Base-by-base conservation (phyloP, 2,329 filamentous ascomycete genomes). In the Exophiala mesophila region DNA sequence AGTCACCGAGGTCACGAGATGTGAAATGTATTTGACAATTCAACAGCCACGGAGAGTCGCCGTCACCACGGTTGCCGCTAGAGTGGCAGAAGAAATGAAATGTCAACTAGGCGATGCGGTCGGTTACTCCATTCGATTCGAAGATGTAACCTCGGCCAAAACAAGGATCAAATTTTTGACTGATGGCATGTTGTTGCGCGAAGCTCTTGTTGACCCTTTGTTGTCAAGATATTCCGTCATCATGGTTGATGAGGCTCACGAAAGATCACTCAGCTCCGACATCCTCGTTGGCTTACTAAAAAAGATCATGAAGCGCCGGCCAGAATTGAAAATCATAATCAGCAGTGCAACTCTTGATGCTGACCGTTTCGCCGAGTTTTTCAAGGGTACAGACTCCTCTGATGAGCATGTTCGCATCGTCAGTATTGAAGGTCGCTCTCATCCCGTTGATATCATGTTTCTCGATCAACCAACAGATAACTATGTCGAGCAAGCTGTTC, bases 241-340 rank as follows among this genome's bases (percentile, higher is more conserved):
- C 56, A 96, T 98, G 88, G 85, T 98, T 5, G 92, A 98, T 60
- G 90, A 97, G 66, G 92, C 90, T 5, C 92, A 98, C 60, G 90
- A 97, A 65, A 76, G 92, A 40, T 95, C 88, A 36, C 76, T 97
- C 45, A 94, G 87, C 62, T 94, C 89, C 1, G 92, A 98, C 59
- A 78, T 98, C 9, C 72, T 97, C 5, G 75, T 98, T 3, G 90
- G 92, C 0, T 70, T 97, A 10, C 65, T 98, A 28, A 96, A 94
- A 63, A 97, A 97, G 63, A 90, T 98, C 37, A 70, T 80, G 41
- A 87, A 79, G 62, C 83, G 80, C 57, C 75, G 92, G 31, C 77
- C 83, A 5, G 89, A 96, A 45, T 66, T 97, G 39, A 80, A 88
- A 15, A 84, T 97, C 49, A 82, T 98, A 37, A 78, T 98, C 59